A percentile compares a stretch with the other conserved stretches of the same genome.
These are phyloP conservation scores for Phylloporus sp. DNA, from an alignment of 768 basidiomycete species.

Conservation along the genomic window DNA sequence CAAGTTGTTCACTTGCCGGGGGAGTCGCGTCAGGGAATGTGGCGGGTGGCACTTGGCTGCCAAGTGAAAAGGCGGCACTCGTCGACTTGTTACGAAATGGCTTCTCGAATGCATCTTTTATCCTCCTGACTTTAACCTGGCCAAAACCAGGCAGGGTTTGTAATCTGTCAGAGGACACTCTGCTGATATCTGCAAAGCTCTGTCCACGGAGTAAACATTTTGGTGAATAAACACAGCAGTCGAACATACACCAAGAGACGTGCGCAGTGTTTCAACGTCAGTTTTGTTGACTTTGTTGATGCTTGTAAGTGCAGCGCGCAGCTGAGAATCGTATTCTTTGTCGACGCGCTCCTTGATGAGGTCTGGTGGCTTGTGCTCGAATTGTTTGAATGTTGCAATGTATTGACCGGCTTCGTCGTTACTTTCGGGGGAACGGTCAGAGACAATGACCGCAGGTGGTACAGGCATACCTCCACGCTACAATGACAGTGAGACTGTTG, in stretches of 20 bases:
- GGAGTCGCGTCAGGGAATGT: neutral
- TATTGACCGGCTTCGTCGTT: conserved; percentile 91
- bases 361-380: conserved; percentile 89
- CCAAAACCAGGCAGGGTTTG: conserved; percentile 89
- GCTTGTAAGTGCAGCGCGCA: conserved; percentile 78
- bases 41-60: conserved; percentile 20
- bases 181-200: conserved; percentile 84
- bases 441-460: neutral
- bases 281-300: conserved; percentile 97
- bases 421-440: conserved; percentile 36
- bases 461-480: conserved; percentile 76
- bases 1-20: neutral
- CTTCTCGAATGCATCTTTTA: conserved; percentile 87
- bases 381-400: conserved; percentile 85
- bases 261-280: conserved; percentile 87
- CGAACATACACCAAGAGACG: conserved; percentile 79
- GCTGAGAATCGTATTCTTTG: conserved; percentile 77
- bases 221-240: neutral
- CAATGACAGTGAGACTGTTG: conserved; percentile 89
- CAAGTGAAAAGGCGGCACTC: conserved; percentile 35
- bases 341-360: conserved; percentile 93
- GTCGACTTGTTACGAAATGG: conserved; percentile 74
- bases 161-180: conserved; percentile 66
- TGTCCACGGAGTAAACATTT: conserved; percentile 29
- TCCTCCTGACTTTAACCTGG: conserved; percentile 85